Base-by-base conservation (phyloP, 2,329 filamentous ascomycete species). In the Nemania serpens region DNA sequence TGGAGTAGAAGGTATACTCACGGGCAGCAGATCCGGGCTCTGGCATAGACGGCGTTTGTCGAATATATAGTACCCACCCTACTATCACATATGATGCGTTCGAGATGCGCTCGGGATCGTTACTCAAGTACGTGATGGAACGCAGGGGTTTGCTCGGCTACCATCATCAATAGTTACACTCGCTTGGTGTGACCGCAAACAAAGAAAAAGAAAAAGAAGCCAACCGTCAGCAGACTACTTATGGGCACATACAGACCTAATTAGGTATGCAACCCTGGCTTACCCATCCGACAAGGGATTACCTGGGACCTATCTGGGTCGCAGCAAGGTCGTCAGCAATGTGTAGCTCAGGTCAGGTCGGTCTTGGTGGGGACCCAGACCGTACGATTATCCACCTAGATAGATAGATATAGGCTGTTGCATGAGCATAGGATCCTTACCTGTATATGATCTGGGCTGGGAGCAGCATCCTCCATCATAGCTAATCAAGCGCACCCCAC, bases 141-240 rank as follows among this genome's bases (percentile, higher is more conserved):
- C 42, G 15, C 51, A 52, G 52, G 65, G 66, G 66, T 64, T 65
- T 61, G 65, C 65, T 65, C 63, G 65, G 63, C 45, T 48, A 58
- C 52, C 37, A 52, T 54, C 46, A 42, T 43, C 54, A 17, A 51
- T 53, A 54, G 64, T 62, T 64, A 65, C 68, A 50, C 63, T 64
- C 48, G 58, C 34, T 58, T 56, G 57, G 61, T 61, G 66, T 70
- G 67, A 69, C 66, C 65, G 67, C 29, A 66, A 55, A 34, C 20
- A 56, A 41, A 45, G 51, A 43, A 55, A 33, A 33, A 22, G 25
- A 55, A 50, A n/a, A 41, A 36, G 45, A 48, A 11, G 22, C 10
- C 25, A 12, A 36, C 17, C 52, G 52, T 62, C 56, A 62, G 56
- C 60, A 56, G 51, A 34, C 47, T 29, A 3, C 25, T 7, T 29